Evolutionary conservation across 2,329 filamentous ascomycete species (phyloP), one percentile per base, ranked within the genome.

Genomic region (Exophiala spinifera): DNA sequence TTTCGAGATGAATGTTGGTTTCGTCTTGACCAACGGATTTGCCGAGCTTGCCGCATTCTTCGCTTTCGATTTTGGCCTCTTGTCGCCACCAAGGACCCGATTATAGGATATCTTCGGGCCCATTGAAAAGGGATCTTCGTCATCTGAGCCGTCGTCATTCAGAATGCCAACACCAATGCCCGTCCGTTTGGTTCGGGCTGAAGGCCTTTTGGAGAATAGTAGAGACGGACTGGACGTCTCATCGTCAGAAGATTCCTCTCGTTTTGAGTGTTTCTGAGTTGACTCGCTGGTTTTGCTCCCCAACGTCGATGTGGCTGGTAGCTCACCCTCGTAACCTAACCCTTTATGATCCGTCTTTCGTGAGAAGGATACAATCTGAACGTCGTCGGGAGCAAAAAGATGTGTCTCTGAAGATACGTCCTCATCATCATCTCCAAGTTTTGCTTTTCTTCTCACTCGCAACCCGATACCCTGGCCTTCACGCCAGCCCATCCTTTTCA

Each of bases 401-500:
- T 92, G 85, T 1, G 76, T 82, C 47, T 76, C 72, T 15, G 76
- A 31, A 31, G 25, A 73, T n/a, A 63, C 61, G 17, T 72, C 72
- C 14, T 68, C 69, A 0, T 66, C 64, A 4, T 66, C 65, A 21
- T 69, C 70, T 40, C 73, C 76, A 13, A 92, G 77, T 45, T 86
- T 79, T 34, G 91, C 89, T 67, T 78, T 79, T 46, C 94, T 82
- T 50, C 85, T 83, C 31, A 96, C 76, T 70, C 90, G 96, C 19
- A 91, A 90, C 0, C 94, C 94, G 58, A 97, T 85, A 3, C 94
- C 94, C 70, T 97, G 91, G 1, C 91, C 92, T 60, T 92, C 88
- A 65, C 87, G 88, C 94, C 94, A 99, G 14, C 92, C 94, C 92
- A 99, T 97, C 65, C 81, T 88, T 67, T 88, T 89, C 55, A 97